Evolutionary conservation across 345 rosid genomes (phyloP), one percentile per base, ranked within the genome.

Genomic region (Citrus hindsii): DNA sequence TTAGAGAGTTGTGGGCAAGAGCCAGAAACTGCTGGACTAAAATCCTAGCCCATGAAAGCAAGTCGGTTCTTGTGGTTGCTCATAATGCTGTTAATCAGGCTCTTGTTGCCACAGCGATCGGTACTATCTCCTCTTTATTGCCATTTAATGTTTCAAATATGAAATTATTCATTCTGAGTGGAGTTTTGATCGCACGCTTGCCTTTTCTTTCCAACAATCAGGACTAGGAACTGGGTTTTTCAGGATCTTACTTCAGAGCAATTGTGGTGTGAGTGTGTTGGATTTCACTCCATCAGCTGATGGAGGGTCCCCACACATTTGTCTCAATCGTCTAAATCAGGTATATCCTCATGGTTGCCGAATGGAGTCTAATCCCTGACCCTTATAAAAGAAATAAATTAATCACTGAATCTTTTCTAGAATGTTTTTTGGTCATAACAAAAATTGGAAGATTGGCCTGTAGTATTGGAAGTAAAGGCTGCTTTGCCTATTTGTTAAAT

Each of bases 61-160:
- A 81, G 77, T 95, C 93, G 59, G 87, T 90, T 88, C 99, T 95
- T 70, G 93, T 95, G 85, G 99, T 93, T 81, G 98, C 98, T 80
- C 99, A 95, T 85, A 95, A 95, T 84, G 99, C 98, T 81, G 91
- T 93, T 79, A 92, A 93, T 73, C 99, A 93, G 83, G 98, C 96
- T 83, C 98, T 95, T 72, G 75, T 93, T 82, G 95, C 93, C 18
- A 90, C 98, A 4, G 94, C 98, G 7, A 87, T 93, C 28, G 99
- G 99, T 93, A 87, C 78, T 77, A 28, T 56, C 42, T 40, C 75
- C 9, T 72, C 58, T 75, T 10, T 67, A 16, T 46, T 77, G 53
- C 53, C 10, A 12, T 56, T 38, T 59, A 32, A 21, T 46, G 58
- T 25, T 13, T 38, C n/a, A 30, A 30, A 30, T 30, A 30, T 51